phyloP scores from a whole-genome alignment of 768 basidiomycete species.

The Chiua virens region DNA sequence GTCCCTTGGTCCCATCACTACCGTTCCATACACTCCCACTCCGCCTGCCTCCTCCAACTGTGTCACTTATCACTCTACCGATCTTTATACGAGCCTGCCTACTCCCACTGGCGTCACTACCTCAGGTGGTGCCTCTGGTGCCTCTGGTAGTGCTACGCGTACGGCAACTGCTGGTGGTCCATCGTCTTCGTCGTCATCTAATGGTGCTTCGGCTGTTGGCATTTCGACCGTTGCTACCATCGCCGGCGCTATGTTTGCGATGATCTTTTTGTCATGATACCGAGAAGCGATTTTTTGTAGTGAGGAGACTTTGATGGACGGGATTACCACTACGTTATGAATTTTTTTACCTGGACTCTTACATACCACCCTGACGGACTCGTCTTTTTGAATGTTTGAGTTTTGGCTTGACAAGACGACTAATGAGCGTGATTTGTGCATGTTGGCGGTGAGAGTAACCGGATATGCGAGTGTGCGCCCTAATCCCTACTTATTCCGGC shows the following conservation, averaged over 20 bases:
- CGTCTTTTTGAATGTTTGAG: neutral
- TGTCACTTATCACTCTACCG: slow-evolving; percentile 34
- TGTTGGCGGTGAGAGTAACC: too few relatives aligned
- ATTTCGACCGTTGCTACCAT: slow-evolving; percentile 33
- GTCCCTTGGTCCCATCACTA: slow-evolving; percentile 42
- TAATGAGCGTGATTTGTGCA: too few relatives aligned
- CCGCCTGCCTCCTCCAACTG: slow-evolving; percentile 47
- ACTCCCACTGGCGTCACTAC: slow-evolving; percentile 2
- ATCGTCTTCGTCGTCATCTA: slow-evolving; percentile 12
- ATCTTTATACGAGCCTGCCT: slow-evolving; percentile 34
- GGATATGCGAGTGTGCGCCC: neutral
- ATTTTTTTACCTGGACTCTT: neutral
- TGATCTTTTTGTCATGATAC: slow-evolving; percentile 34
- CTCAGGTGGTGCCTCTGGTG: too few relatives aligned
- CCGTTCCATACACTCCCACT: slow-evolving; percentile 43
- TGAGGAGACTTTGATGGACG: neutral
- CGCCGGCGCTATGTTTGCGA: slow-evolving; percentile 34
- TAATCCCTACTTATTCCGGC: neutral
- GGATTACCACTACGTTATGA: neutral
- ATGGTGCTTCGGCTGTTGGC: slow-evolving; percentile 18
- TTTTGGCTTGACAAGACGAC: neutral
- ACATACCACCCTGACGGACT: neutral
- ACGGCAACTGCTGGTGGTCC: slow-evolving; percentile 16
- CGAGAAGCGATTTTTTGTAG: neutral
- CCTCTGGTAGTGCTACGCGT: slow-evolving; percentile 7